A percentile compares a stretch with the other conserved stretches of the same genome.
phyloP scores from a whole-genome alignment of 164 flowering plant genomes.

The Piper betle region DNA sequence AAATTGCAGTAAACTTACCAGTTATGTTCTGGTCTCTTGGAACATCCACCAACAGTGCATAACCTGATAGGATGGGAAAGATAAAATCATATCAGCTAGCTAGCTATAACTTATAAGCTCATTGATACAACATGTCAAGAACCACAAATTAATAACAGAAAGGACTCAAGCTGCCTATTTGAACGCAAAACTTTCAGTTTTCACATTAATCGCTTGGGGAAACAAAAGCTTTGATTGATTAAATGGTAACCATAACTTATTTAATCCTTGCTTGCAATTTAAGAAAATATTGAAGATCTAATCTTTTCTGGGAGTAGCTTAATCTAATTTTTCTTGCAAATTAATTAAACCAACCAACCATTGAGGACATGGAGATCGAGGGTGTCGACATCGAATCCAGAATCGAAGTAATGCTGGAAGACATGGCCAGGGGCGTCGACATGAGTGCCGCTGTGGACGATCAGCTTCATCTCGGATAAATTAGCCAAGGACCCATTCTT shows the following conservation, averaged over 20 bases:
- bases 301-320: no score
- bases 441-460: slow-evolving; percentile 83
- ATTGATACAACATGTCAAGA: no score
- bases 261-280: no score
- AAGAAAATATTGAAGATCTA: no score
- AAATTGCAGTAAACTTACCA: slow-evolving; percentile 25
- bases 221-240: no score
- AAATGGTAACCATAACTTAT: no score
- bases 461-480: slow-evolving; percentile 57
- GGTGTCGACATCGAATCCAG: slow-evolving; percentile 83
- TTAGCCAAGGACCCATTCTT: slow-evolving; percentile 79
- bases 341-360: slow-evolving; percentile 20
- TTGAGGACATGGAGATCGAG: slow-evolving; percentile 75
- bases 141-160: no score
- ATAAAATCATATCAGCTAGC: no score
- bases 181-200: no score
- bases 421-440: slow-evolving; percentile 89
- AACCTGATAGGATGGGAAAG: slow-evolving; percentile 22
- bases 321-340: background rate
- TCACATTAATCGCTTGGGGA: no score
- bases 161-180: no score
- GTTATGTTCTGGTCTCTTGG: slow-evolving; percentile 86
- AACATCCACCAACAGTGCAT: slow-evolving; percentile 81
- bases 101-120: no score
- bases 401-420: slow-evolving; percentile 64